A percentile compares a stretch with the other conserved stretches of the same genome.
Evolutionary conservation across 2,329 filamentous ascomycete species (phyloP).

Genomic region (Camillea tinctor): DNA sequence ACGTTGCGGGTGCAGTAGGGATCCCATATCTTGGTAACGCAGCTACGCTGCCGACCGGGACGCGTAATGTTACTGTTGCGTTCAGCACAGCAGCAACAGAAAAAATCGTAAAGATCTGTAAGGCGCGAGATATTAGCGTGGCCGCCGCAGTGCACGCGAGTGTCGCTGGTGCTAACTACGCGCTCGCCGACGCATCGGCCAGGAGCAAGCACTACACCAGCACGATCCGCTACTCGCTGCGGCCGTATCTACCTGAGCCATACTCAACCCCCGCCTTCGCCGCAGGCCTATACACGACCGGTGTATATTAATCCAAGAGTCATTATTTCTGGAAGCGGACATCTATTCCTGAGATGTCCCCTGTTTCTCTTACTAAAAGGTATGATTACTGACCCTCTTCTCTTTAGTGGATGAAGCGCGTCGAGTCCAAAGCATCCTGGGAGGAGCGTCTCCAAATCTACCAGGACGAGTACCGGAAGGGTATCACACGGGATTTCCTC

Average conservation of each 20-base stretch:
- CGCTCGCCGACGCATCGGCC: constrained; percentile 14
- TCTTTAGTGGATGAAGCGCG: constrained; percentile 9
- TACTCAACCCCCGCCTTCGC: constrained; percentile 28
- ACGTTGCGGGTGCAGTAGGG: constrained; percentile 21
- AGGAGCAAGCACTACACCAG: constrained; percentile 29
- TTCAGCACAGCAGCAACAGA: constrained; percentile 21
- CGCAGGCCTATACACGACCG: constrained; percentile 17
- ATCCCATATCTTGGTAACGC: constrained; percentile 21
- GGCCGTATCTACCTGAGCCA: constrained; percentile 27
- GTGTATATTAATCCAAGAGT: neutral
- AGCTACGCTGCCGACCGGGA: constrained; percentile 20
- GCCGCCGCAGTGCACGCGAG: constrained; percentile 32
- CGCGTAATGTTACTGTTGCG: constrained; percentile 9
- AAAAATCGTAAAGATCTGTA: constrained; percentile 17
- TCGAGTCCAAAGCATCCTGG: constrained; percentile 8
- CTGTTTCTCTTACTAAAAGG: too few relatives aligned
- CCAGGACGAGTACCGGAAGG: constrained; percentile 22
- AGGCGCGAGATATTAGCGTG: constrained; percentile 23
- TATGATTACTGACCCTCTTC: neutral
- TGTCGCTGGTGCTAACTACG: constrained; percentile 30
- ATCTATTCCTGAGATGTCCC: too few relatives aligned
- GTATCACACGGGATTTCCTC: constrained; percentile 22
- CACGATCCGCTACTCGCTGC: constrained; percentile 29
- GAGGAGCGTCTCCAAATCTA: constrained; percentile 12
- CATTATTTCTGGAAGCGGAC: too few relatives aligned